Conservation (phyloP, 2,329 filamentous ascomycete species). For the Diplodia corticola region DNA sequence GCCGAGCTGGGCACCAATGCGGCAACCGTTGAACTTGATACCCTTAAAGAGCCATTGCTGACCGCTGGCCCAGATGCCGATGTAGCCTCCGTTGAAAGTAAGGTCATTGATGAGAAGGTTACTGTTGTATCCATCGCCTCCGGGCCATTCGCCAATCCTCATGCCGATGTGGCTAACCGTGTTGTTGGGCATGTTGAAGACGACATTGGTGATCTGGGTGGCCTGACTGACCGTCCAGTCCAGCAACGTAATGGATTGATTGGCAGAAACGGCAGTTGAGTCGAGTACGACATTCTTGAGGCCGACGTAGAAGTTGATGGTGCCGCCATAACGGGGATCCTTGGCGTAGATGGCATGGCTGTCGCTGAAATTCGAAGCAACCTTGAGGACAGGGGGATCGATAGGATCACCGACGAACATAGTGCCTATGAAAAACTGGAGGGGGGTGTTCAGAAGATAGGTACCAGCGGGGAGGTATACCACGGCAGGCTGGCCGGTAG, state of each 20-base stretch:
- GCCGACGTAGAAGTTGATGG: slow-evolving; percentile 33
- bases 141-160: slow-evolving; percentile 37
- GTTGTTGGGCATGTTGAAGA: slow-evolving; percentile 38
- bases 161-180: slow-evolving; percentile 40
- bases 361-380: background rate
- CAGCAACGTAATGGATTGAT: slow-evolving; percentile 27
- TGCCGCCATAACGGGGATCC: slow-evolving; percentile 26
- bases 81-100: slow-evolving; percentile 22
- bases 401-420: slow-evolving; percentile 16
- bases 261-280: slow-evolving; percentile 27
- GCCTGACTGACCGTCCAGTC: slow-evolving; percentile 35
- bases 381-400: slow-evolving; percentile 16
- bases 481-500: slow-evolving; percentile 30
- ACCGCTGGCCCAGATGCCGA: slow-evolving; percentile 35
- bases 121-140: slow-evolving; percentile 29
- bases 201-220: slow-evolving; percentile 31
- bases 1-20: background rate
- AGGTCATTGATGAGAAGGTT: slow-evolving; percentile 27
- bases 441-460: slow-evolving; percentile 28
- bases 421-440: slow-evolving; percentile 27
- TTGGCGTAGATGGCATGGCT: slow-evolving; percentile 27
- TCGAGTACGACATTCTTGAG: slow-evolving; percentile 34
- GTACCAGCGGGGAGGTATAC: slow-evolving; percentile 32
- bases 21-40: slow-evolving; percentile 24
- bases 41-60: slow-evolving; percentile 41